phyloP scores from a whole-genome alignment of 306 rosid species.

The Hylodesmum podocarpum region DNA sequence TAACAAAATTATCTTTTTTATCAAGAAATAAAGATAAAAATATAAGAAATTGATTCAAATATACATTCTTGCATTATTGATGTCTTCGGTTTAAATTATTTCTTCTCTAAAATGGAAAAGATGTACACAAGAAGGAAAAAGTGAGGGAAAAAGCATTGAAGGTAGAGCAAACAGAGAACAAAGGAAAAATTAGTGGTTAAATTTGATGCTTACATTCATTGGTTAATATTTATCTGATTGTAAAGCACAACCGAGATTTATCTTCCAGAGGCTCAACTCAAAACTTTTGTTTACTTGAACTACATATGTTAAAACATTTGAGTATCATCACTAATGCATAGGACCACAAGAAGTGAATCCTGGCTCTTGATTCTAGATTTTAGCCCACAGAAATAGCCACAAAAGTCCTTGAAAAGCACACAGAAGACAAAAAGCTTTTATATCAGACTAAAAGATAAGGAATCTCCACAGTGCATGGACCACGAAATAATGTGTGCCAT shows the following conservation, averaged over 20 bases:
- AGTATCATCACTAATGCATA: not conserved
- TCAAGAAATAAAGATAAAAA: not conserved
- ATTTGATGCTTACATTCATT: not conserved
- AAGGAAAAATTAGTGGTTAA: not conserved
- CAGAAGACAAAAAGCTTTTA: not conserved
- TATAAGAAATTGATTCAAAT: not conserved
- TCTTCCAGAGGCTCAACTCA: not conserved
- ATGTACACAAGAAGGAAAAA: not conserved
- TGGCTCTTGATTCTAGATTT: slow-evolving; percentile 26
- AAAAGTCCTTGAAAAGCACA: slow-evolving; percentile 4
- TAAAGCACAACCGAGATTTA: not conserved
- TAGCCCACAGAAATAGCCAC: not conserved
- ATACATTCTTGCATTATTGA: not conserved
- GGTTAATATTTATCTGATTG: not conserved
- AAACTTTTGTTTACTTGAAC: not conserved
- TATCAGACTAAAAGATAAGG: slow-evolving; percentile 16
- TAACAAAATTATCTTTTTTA: not conserved
- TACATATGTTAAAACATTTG: not conserved
- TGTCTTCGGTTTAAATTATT: not conserved
- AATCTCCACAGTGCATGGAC: slow-evolving; percentile 24
- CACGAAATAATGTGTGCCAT: not conserved
- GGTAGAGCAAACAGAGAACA: not conserved
- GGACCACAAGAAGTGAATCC: not conserved
- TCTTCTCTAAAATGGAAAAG: not conserved
- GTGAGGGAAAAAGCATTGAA: not conserved